A percentile compares a stretch with the other conserved stretches of the same genome.
Conservation (phyloP, 192 early-diverging fungal genomes). For the Linnemannia exigua region DNA sequence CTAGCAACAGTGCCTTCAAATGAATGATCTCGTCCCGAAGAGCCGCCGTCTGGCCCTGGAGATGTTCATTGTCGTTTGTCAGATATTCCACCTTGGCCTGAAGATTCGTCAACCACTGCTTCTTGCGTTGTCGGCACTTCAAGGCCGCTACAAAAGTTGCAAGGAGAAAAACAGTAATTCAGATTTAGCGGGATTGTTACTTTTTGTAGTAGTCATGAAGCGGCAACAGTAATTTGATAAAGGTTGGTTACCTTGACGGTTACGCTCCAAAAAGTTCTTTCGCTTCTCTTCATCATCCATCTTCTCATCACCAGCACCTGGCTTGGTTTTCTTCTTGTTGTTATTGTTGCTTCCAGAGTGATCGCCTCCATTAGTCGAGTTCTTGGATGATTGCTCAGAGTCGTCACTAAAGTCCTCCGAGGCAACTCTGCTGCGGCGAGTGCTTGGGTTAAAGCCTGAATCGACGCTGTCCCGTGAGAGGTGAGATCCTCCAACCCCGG, state of each 20-base stretch:
- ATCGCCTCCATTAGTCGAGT: slow-evolving; percentile 31
- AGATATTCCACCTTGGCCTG: slow-evolving; percentile 77
- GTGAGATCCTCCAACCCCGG: slow-evolving; percentile 33
- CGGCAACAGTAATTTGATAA: too few species aligned
- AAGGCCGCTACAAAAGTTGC: slow-evolving; percentile 72
- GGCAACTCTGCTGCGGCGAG: slow-evolving; percentile 13
- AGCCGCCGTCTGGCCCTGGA: slow-evolving; percentile 69
- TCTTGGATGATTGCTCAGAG: slow-evolving; percentile 29
- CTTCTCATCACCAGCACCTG: slow-evolving; percentile 50
- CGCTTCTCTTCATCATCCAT: slow-evolving; percentile 79
- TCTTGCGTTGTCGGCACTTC: slow-evolving; percentile 95
- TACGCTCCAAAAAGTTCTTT: slow-evolving; percentile 88
- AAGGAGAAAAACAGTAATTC: background rate
- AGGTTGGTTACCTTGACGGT: slow-evolving; percentile 86
- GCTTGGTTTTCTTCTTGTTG: slow-evolving; percentile 27
- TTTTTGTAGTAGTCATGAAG: too few species aligned
- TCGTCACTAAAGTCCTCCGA: slow-evolving; percentile 45
- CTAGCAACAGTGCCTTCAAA: slow-evolving; percentile 80
- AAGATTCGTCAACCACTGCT: slow-evolving; percentile 89
- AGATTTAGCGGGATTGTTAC: slow-evolving; percentile 58
- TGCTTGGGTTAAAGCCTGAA: slow-evolving; percentile 33
- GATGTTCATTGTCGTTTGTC: slow-evolving; percentile 74
- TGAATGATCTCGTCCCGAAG: slow-evolving; percentile 83
- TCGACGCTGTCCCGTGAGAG: slow-evolving; percentile 28
- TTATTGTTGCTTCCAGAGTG: background rate